Percentiles rank a stretch among this genome's conserved stretches.
These are phyloP conservation scores for Peniophora sp. DNA, from an alignment of 1,284 basidiomycete species.

Conservation along the genomic window DNA sequence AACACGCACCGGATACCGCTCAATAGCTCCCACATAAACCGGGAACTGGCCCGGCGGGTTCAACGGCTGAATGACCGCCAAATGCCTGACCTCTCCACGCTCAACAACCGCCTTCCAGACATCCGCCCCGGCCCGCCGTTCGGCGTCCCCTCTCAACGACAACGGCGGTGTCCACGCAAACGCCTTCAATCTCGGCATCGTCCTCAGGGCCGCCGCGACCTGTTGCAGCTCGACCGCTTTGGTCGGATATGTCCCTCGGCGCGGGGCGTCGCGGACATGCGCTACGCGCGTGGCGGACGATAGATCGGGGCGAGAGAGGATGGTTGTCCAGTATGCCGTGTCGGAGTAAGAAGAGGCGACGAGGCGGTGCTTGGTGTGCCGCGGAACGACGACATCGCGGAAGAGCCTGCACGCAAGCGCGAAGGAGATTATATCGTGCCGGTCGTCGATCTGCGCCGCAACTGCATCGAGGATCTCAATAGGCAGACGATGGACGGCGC, in stretches of 20 bases:
- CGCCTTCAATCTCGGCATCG: neutral
- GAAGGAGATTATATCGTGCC: constrained; percentile 6
- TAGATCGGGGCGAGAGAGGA: constrained; percentile 5
- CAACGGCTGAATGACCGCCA: constrained; percentile 5
- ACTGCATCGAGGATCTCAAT: constrained; percentile 7
- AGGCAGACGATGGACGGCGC: neutral
- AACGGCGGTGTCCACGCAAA: constrained; percentile 3
- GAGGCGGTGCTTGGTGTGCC: constrained; percentile 9
- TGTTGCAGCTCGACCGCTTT: neutral
- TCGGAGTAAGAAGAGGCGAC: constrained; percentile 3
- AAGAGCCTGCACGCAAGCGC: constrained; percentile 6
- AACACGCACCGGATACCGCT: constrained; percentile 3
- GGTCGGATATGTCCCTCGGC: neutral
- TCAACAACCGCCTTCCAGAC: neutral
- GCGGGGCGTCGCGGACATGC: neutral
- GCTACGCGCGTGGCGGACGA: constrained; percentile 5
- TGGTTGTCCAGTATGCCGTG: constrained; percentile 3
- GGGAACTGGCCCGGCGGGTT: constrained; percentile 1
- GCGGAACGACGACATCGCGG: constrained; percentile 4
- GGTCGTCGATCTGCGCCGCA: constrained; percentile 6
- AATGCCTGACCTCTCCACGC: neutral
- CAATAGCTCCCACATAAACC: neutral
- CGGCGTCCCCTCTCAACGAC: neutral
- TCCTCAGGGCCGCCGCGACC: constrained; percentile 1
- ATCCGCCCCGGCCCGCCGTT: constrained; percentile 1